Percentiles rank a stretch among this genome's conserved stretches.
phyloP scores from a whole-genome alignment of 2,329 filamentous ascomycete genomes.

The Trichoderma citrinoviride region DNA sequence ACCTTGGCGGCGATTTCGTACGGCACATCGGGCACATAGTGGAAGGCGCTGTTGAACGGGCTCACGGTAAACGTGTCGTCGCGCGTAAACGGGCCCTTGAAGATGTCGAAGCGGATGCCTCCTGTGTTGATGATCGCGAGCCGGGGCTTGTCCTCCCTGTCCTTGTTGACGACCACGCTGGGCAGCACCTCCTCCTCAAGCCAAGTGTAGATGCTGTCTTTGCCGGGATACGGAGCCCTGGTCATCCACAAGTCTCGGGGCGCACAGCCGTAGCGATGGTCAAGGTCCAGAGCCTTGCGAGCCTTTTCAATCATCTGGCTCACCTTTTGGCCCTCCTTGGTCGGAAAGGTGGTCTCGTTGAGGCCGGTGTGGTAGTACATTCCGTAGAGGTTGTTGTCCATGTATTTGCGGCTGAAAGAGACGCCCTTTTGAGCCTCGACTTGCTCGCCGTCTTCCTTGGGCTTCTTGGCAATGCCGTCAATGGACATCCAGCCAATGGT shows the following conservation, averaged over 20 bases:
- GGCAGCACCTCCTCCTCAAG: conserved; percentile 74
- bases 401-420: conserved; percentile 75
- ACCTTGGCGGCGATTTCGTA: conserved; percentile 72
- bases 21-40: conserved; percentile 76
- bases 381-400: conserved; percentile 89
- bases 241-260: conserved; percentile 80
- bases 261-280: conserved; percentile 76
- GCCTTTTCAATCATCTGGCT: conserved; percentile 67
- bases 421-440: conserved; percentile 39
- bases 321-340: conserved; percentile 69
- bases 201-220: conserved; percentile 78
- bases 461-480: conserved; percentile 53
- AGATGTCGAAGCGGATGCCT: conserved; percentile 91
- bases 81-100: conserved; percentile 84
- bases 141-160: conserved; percentile 59
- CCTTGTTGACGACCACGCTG: conserved; percentile 56
- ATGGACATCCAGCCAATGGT: conserved; percentile 93
- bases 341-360: conserved; percentile 70
- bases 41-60: conserved; percentile 79
- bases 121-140: conserved; percentile 85
- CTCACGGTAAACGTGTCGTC: conserved; percentile 85
- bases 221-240: conserved; percentile 68
- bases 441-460: conserved; percentile 24
- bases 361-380: conserved; percentile 76
- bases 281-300: conserved; percentile 67